Percentiles rank a stretch among this genome's conserved stretches.
Conservation (phyloP, 2,329 filamentous ascomycete species). For the Aspergillus persii region DNA sequence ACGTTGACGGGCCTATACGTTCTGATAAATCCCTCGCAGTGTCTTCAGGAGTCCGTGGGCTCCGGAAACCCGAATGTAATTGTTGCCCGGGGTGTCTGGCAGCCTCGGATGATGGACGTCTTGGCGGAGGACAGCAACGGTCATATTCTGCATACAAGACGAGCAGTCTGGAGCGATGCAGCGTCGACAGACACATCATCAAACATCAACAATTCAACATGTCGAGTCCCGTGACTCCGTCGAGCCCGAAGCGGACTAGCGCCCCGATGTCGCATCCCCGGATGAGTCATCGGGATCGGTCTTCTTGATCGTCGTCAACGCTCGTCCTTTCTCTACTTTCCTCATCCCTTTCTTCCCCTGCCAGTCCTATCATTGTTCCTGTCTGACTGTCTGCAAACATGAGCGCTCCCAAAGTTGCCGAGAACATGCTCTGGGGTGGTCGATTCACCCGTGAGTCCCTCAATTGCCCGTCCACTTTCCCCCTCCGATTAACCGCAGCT, state of each 20-base stretch:
- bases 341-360: slow-evolving; percentile 2
- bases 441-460: slow-evolving; percentile 56
- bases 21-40: background rate
- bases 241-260: slow-evolving; percentile 3
- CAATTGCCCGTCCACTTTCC: slow-evolving; percentile 6
- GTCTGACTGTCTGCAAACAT: slow-evolving; percentile 25
- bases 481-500: slow-evolving; percentile 7
- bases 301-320: background rate
- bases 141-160: too few species aligned
- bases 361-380: slow-evolving; percentile 4
- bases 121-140: background rate
- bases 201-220: too few species aligned
- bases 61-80: too few species aligned
- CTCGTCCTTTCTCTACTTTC: background rate
- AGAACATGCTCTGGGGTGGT: slow-evolving; percentile 61
- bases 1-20: background rate
- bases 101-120: background rate
- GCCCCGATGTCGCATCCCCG: slow-evolving; percentile 13
- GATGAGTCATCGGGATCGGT: slow-evolving; percentile 4
- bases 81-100: background rate
- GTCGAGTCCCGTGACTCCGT: too few species aligned
- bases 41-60: too few species aligned
- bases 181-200: too few species aligned
- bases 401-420: slow-evolving; percentile 39
- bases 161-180: too few species aligned